Percentiles rank a stretch among this genome's conserved stretches.
Conservation (phyloP, 163 green algal genomes). For the Smithsoniella earleae region DNA sequence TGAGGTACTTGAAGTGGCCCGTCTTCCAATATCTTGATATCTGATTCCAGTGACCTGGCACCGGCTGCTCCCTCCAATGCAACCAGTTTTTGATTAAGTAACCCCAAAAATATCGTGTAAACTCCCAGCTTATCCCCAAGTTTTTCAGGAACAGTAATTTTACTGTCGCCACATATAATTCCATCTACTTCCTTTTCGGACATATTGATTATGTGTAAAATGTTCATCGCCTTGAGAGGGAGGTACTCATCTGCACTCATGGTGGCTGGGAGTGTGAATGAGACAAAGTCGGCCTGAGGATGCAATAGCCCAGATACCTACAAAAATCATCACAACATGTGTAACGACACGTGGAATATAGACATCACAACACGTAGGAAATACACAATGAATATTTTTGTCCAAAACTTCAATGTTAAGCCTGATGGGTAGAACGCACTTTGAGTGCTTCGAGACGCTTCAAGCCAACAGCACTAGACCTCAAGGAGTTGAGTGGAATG, state of each 20-base stretch:
- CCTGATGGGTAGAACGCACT: neutral
- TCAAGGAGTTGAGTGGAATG: too few species aligned
- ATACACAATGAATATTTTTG: neutral
- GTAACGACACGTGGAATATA: neutral
- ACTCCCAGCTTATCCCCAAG: neutral
- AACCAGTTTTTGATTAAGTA: neutral
- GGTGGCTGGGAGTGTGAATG: neutral
- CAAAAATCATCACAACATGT: neutral
- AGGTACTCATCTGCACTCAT: neutral
- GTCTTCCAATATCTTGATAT: neutral
- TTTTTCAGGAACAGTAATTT: neutral
- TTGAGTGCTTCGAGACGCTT: too few species aligned
- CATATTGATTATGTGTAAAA: neutral
- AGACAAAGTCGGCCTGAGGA: neutral
- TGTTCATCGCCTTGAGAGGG: neutral
- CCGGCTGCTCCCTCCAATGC: neutral
- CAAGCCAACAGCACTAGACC: too few species aligned
- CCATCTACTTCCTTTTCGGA: neutral
- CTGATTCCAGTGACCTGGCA: neutral
- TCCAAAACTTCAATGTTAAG: neutral
- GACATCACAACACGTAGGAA: neutral
- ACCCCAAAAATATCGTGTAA: conserved; percentile 3
- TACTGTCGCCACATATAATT: neutral
- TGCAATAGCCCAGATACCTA: neutral
- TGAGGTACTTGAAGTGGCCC: neutral